phyloP scores from a whole-genome alignment of 2,329 filamentous ascomycete genomes.

The Fusarium pilosicola region DNA sequence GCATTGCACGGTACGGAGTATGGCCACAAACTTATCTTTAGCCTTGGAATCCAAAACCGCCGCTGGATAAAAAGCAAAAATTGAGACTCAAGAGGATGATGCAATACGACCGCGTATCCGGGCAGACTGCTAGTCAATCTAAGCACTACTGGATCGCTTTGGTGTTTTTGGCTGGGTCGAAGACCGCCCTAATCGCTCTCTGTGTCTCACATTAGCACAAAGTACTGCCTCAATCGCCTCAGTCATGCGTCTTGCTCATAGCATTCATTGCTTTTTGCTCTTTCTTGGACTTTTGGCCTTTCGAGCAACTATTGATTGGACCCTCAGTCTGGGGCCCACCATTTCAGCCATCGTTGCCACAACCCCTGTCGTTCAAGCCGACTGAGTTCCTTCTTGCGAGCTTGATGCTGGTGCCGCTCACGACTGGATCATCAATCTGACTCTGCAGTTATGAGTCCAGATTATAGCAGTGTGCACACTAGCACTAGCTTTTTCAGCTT shows the following conservation, averaged over 20 bases:
- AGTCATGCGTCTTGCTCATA: conserved; percentile 33
- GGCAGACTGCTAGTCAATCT: conserved; percentile 28
- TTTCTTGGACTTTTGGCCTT: conserved; percentile 27
- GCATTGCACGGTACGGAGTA: background rate
- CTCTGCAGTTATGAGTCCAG: background rate
- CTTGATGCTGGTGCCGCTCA: conserved; percentile 6
- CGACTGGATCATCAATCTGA: conserved; percentile 2
- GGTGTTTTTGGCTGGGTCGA: conserved; percentile 30
- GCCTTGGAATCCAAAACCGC: conserved; percentile 25
- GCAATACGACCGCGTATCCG: conserved; percentile 35
- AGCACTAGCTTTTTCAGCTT: conserved; percentile 1
- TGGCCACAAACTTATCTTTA: conserved; percentile 4
- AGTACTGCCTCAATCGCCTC: conserved; percentile 28
- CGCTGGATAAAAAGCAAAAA: conserved; percentile 31
- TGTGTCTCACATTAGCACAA: conserved; percentile 41
- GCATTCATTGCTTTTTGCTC: conserved; percentile 28
- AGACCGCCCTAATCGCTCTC: conserved; percentile 30
- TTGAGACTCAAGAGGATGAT: conserved; percentile 34
- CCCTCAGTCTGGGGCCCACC: conserved; percentile 36
- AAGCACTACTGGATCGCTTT: conserved; percentile 35
- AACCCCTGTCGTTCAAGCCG: conserved; percentile 27
- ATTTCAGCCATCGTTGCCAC: conserved; percentile 37
- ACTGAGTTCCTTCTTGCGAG: conserved; percentile 18
- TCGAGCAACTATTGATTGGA: conserved; percentile 36
- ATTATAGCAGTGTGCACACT: background rate